Evolutionary conservation across 2,329 filamentous ascomycete genomes (phyloP).

Genomic region (Sporothrix luriei): DNA sequence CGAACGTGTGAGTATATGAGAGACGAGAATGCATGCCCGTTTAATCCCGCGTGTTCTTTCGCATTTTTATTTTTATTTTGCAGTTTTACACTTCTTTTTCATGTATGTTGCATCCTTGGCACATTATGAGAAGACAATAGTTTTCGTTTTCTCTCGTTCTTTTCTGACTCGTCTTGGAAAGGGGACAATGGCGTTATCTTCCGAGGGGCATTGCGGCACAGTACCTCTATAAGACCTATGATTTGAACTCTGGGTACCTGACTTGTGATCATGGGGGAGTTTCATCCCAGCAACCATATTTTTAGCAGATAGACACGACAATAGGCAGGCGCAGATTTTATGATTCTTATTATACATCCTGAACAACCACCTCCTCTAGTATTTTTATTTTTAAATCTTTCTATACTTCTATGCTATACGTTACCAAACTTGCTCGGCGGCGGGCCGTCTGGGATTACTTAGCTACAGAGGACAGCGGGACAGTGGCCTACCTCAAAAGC

Average conservation of each 20-base stretch:
- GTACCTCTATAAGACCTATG: not conserved
- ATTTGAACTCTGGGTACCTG: too few species aligned
- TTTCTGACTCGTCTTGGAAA: not conserved
- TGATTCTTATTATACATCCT: not conserved
- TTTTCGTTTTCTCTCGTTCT: not conserved
- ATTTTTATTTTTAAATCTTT: not conserved
- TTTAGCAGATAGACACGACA: slow-evolving; percentile 28
- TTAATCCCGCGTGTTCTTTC: too few species aligned
- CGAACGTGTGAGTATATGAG: too few species aligned
- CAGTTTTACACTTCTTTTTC: not conserved
- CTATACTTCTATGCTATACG: too few species aligned
- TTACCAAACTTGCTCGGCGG: too few species aligned
- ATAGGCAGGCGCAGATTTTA: not conserved
- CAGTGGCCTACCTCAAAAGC: not conserved
- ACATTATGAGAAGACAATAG: not conserved
- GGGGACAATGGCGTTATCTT: not conserved
- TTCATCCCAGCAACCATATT: slow-evolving; percentile 2
- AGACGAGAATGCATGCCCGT: too few species aligned
- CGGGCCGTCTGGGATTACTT: too few species aligned
- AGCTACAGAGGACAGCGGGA: too few species aligned
- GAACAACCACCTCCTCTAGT: not conserved
- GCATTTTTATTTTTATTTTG: too few species aligned
- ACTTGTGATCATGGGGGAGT: too few species aligned
- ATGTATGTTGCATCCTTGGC: not conserved
- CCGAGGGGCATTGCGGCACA: not conserved